phyloP scores from a whole-genome alignment of 805 yeast genomes.

The Candida nemodendra region DNA sequence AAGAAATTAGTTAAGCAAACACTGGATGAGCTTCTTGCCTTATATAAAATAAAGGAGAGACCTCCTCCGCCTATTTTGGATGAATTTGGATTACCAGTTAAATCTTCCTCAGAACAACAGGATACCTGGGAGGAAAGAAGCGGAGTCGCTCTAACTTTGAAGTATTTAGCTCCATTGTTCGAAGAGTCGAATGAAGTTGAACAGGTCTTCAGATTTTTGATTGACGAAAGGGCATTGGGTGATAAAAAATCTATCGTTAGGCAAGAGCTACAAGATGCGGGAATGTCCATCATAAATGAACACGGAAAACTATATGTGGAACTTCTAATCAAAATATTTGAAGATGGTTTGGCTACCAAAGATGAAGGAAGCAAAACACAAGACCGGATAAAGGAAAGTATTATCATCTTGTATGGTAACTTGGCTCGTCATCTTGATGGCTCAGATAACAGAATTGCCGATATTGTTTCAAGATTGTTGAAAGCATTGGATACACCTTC shows the following conservation, averaged over 20 bases:
- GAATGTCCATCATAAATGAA: conserved; percentile 62
- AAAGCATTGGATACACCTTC: conserved; percentile 82
- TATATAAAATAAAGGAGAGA: conserved; percentile 58
- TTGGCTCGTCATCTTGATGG: conserved; percentile 79
- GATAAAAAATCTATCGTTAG: conserved; percentile 73
- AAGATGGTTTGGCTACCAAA: conserved; percentile 54
- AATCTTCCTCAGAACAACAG: conserved; percentile 54
- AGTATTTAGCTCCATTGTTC: conserved; percentile 51
- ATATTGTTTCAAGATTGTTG: conserved; percentile 67
- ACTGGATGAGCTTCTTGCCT: conserved; percentile 46
- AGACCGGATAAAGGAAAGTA: conserved; percentile 71
- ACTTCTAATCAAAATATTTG: conserved; percentile 76
- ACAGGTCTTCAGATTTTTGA: conserved; percentile 57
- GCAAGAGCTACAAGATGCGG: conserved; percentile 87
- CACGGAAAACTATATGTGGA: conserved; percentile 74
- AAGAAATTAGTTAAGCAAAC: conserved; percentile 30
- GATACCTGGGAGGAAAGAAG: conserved; percentile 87
- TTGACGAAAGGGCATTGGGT: conserved; percentile 61
- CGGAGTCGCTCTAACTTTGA: conserved; percentile 71
- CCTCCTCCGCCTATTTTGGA: conserved; percentile 81
- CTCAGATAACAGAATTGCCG: conserved; percentile 62
- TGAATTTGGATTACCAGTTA: conserved; percentile 73
- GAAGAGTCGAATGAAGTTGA: conserved; percentile 43
- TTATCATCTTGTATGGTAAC: conserved; percentile 85
- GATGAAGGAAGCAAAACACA: conserved; percentile 47